Conservation (phyloP, 371 early-diverging fungal species). For the Aphelidium insulamus region DNA sequence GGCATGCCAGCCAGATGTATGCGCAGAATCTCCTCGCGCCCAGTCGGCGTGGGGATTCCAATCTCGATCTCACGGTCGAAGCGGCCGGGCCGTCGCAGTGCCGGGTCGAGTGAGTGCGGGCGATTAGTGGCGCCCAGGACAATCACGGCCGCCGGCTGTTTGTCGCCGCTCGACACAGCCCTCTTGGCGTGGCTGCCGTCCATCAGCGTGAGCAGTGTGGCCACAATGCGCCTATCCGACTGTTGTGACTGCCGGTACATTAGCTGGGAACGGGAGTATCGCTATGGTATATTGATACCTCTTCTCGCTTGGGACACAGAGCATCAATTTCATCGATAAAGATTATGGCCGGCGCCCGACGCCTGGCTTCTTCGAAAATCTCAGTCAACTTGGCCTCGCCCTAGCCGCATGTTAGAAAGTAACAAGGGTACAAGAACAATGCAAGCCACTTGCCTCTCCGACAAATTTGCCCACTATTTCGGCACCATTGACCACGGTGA, state of each 20-base stretch:
- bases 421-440: too few relatives aligned
- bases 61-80: slow-evolving; percentile 91
- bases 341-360: slow-evolving; percentile 71
- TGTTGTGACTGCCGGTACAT: too few relatives aligned
- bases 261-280: too few relatives aligned
- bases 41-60: slow-evolving; percentile 59
- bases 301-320: slow-evolving; percentile 74
- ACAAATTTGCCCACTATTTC: slow-evolving; percentile 86
- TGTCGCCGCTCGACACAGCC: too few relatives aligned
- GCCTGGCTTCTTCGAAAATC: slow-evolving; percentile 59
- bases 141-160: slow-evolving; percentile 28
- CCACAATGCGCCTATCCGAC: slow-evolving; percentile 77
- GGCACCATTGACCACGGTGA: slow-evolving; percentile 79
- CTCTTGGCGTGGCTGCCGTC: slow-evolving; percentile 50
- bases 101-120: slow-evolving; percentile 79
- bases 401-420: too few relatives aligned
- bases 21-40: slow-evolving; percentile 48
- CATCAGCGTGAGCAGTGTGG: slow-evolving; percentile 88
- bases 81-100: slow-evolving; percentile 90
- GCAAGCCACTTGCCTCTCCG: slow-evolving; percentile 93
- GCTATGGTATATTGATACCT: slow-evolving; percentile 17
- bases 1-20: slow-evolving; percentile 46
- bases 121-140: slow-evolving; percentile 96
- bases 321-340: slow-evolving; percentile 99
- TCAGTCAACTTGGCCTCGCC: slow-evolving; percentile 68